These are phyloP conservation scores for Waltergamsia citrina DNA, from an alignment of 2,329 filamentous ascomycete genomes.

Conservation along the genomic window DNA sequence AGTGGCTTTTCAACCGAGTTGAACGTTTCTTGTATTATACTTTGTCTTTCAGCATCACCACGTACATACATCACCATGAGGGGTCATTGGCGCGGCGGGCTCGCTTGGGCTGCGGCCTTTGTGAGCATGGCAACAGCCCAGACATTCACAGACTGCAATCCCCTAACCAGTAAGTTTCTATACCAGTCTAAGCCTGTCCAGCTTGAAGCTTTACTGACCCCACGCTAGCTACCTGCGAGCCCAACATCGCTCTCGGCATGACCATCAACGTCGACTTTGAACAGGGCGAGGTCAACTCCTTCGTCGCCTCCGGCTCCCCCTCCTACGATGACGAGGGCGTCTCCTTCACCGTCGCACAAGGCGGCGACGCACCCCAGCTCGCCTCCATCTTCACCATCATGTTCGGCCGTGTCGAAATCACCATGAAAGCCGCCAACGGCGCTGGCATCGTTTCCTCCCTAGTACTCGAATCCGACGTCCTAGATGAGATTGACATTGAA, in stretches of 20 bases:
- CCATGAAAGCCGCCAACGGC: conserved; percentile 78
- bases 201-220: background rate
- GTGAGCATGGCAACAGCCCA: conserved; percentile 19
- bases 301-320: conserved; percentile 59
- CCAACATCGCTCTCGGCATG: conserved; percentile 73
- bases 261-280: conserved; percentile 80
- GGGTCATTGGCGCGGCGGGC: conserved; percentile 1
- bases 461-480: conserved; percentile 79
- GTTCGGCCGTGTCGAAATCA: conserved; percentile 87
- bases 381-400: conserved; percentile 96
- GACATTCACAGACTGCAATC: conserved; percentile 30
- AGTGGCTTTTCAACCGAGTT: too few relatives aligned
- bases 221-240: conserved; percentile 42
- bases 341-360: conserved; percentile 66
- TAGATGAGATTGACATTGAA: conserved; percentile 97
- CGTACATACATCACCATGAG: conserved; percentile 2
- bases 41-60: too few relatives aligned
- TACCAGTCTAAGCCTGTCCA: background rate
- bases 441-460: conserved; percentile 88
- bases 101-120: conserved; percentile 12
- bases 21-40: too few relatives aligned
- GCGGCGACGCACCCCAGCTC: conserved; percentile 80
- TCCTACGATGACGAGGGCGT: conserved; percentile 71
- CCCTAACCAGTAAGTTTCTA: conserved; percentile 16
- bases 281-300: conserved; percentile 67